Evolutionary conservation across 257 asterid genomes (phyloP).

Genomic region (Schizonepeta tenuifolia): DNA sequence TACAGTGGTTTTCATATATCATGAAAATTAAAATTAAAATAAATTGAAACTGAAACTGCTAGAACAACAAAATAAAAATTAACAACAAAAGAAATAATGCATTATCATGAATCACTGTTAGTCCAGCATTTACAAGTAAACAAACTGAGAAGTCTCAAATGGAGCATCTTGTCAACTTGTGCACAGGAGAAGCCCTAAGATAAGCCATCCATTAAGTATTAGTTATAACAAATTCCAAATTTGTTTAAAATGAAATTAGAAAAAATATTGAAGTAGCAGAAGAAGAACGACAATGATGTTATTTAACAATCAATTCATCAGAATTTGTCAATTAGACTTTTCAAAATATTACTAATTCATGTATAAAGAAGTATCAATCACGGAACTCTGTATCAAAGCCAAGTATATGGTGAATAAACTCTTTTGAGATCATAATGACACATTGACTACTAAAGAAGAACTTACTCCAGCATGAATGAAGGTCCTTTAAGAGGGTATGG

Average conservation of each 20-base stretch:
- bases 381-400: neutral
- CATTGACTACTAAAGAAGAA: neutral
- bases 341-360: neutral
- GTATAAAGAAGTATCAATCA: neutral
- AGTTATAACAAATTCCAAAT: too few relatives aligned
- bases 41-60: neutral
- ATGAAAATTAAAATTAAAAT: too few relatives aligned
- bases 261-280: conserved; percentile 16
- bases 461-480: neutral
- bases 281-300: neutral
- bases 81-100: neutral
- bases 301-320: neutral
- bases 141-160: neutral
- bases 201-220: neutral
- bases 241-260: too few relatives aligned
- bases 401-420: neutral
- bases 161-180: conserved; percentile 10
- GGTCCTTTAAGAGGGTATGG: neutral
- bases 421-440: neutral
- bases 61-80: conserved; percentile 2
- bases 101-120: neutral
- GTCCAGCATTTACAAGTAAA: neutral
- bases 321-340: neutral
- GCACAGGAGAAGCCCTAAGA: neutral
- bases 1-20: too few relatives aligned